Conservation (phyloP, 2,329 filamentous ascomycete genomes). For the Venturia carpophila region DNA sequence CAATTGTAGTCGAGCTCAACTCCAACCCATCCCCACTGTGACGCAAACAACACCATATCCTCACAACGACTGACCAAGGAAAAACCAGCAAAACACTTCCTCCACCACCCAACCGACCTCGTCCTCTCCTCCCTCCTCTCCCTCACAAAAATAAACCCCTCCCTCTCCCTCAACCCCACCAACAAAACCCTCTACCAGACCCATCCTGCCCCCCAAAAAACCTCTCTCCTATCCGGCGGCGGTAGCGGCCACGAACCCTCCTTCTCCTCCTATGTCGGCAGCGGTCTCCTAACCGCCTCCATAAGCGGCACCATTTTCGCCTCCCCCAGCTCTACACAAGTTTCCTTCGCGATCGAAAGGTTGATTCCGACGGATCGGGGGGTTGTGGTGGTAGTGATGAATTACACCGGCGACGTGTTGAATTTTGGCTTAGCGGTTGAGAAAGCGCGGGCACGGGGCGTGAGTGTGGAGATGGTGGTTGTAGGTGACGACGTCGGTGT, state of each 20-base stretch:
- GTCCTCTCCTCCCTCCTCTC: constrained; percentile 69
- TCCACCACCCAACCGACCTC: constrained; percentile 72
- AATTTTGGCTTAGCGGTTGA: constrained; percentile 93
- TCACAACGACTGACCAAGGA: neutral
- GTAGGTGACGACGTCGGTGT: constrained; percentile 91
- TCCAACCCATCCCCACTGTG: neutral
- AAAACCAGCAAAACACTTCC: constrained; percentile 66
- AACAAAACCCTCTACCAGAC: constrained; percentile 82
- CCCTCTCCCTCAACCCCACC: constrained; percentile 64
- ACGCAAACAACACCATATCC: too few species aligned
- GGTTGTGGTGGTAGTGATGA: constrained; percentile 88
- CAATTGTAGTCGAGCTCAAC: too few species aligned
- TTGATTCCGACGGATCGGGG: constrained; percentile 65
- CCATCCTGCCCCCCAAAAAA: constrained; percentile 44
- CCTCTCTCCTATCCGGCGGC: constrained; percentile 25
- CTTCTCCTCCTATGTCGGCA: constrained; percentile 24
- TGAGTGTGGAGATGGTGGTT: constrained; percentile 79
- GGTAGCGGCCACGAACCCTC: constrained; percentile 27
- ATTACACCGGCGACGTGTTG: constrained; percentile 70
- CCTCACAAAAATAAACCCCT: constrained; percentile 76
- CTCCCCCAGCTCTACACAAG: constrained; percentile 23
- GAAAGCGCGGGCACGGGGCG: constrained; percentile 73
- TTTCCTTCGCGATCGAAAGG: constrained; percentile 60
- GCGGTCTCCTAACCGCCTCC: constrained; percentile 23
- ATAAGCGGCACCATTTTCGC: constrained; percentile 27